Evolutionary conservation across 306 rosid genomes (phyloP).

Genomic region (Malus orientalis): DNA sequence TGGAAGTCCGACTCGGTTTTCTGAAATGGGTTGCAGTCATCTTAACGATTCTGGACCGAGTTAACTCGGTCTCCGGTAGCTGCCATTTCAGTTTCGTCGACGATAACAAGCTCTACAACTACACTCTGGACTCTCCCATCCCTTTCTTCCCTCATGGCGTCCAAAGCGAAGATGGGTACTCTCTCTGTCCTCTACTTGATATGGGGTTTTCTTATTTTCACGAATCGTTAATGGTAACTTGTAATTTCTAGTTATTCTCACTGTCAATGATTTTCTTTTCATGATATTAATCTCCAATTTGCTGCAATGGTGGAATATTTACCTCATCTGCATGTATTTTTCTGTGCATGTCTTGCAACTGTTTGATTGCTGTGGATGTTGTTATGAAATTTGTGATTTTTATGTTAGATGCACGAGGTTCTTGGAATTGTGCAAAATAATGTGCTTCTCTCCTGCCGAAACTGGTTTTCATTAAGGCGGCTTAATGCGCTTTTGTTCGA

Average conservation of each 20-base stretch:
- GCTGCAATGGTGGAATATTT: no score
- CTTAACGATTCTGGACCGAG: conserved; percentile 29
- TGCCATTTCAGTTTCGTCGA: conserved; percentile 47
- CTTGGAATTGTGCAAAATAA: background rate
- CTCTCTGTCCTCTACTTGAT: background rate
- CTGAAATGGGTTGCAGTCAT: conserved; percentile 27
- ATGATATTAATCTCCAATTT: no score
- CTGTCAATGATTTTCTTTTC: no score
- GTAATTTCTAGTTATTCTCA: background rate
- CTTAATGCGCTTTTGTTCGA: background rate
- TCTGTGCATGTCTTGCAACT: background rate
- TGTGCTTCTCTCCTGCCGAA: background rate
- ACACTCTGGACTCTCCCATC: conserved; percentile 57
- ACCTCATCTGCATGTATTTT: no score
- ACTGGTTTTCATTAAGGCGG: background rate
- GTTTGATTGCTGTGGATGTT: background rate
- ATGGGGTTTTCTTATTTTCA: background rate
- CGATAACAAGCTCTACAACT: conserved; percentile 56
- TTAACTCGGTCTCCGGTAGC: conserved; percentile 23
- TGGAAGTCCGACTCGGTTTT: conserved; percentile 15
- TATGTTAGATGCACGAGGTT: background rate
- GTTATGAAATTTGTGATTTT: background rate
- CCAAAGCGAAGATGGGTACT: conserved; percentile 93
- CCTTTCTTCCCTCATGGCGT: conserved; percentile 72
- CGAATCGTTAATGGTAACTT: background rate